Evolutionary conservation across 768 basidiomycete genomes (phyloP).

Genomic region (Serendipita sp.): DNA sequence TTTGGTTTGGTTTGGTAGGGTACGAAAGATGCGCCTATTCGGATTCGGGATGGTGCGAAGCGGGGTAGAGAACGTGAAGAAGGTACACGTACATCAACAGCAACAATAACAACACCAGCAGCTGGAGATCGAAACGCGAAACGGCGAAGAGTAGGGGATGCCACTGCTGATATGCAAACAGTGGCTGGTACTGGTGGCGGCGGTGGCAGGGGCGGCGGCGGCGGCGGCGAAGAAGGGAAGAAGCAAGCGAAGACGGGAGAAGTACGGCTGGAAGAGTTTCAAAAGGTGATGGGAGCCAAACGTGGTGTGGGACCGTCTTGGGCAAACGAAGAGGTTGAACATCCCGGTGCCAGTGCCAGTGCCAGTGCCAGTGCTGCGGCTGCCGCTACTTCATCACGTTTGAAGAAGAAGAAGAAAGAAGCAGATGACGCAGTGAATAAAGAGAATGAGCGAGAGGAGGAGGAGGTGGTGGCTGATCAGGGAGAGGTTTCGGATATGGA

Average conservation of each 20-base stretch:
- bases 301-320: constrained; percentile 44
- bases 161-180: not conserved
- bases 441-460: constrained; percentile 9
- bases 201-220: not conserved
- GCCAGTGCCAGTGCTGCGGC: constrained; percentile 5
- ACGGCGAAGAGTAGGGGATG: not conserved
- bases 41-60: not conserved
- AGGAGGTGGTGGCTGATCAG: constrained; percentile 15
- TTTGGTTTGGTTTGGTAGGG: constrained; percentile 28
- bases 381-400: not conserved
- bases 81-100: not conserved
- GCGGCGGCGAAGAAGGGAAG: constrained; percentile 3
- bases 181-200: not conserved
- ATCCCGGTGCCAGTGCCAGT: constrained; percentile 9
- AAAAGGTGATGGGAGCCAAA: constrained; percentile 58
- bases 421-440: not conserved
- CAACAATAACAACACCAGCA: no score
- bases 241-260: constrained; percentile 15
- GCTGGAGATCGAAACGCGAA: not conserved
- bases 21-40: constrained; percentile 43
- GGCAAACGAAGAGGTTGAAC: constrained; percentile 32
- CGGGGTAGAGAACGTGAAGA: not conserved
- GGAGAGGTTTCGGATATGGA: constrained; percentile 48
- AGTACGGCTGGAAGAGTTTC: constrained; percentile 43
- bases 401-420: constrained; percentile 5